These are phyloP conservation scores for Hypoxylon rubiginosum DNA, from an alignment of 2,329 filamentous ascomycete genomes.

Conservation along the genomic window DNA sequence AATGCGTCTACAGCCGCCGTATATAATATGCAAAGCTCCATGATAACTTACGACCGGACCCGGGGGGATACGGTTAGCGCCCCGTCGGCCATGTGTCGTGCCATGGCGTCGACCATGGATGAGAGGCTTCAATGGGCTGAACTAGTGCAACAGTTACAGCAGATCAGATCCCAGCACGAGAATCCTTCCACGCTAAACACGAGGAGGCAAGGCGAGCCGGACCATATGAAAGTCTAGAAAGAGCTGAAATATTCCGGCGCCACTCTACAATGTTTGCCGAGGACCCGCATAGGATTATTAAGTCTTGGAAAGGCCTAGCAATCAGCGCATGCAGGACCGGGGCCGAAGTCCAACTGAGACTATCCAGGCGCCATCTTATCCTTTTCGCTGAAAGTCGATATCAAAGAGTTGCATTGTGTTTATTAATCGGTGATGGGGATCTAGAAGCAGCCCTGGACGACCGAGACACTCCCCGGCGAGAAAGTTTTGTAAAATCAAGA, in stretches of 20 bases:
- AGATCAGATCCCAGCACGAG: slow-evolving; percentile 12
- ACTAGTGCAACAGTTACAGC: slow-evolving; percentile 36
- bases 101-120: slow-evolving; percentile 27
- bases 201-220: not conserved
- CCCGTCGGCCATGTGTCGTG: slow-evolving; percentile 11
- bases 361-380: slow-evolving; percentile 9
- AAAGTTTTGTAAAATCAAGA: not conserved
- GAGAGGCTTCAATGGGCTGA: slow-evolving; percentile 15
- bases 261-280: slow-evolving; percentile 27
- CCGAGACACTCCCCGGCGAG: slow-evolving; percentile 11
- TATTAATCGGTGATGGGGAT: slow-evolving; percentile 22
- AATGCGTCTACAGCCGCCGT: slow-evolving; percentile 13
- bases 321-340: slow-evolving; percentile 12
- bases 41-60: slow-evolving; percentile 35
- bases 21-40: slow-evolving; percentile 28
- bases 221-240: slow-evolving; percentile 13
- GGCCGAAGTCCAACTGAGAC: slow-evolving; percentile 7
- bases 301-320: slow-evolving; percentile 13
- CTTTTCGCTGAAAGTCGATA: slow-evolving; percentile 9
- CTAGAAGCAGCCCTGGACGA: slow-evolving; percentile 9
- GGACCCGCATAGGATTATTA: slow-evolving; percentile 9
- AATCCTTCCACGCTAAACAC: slow-evolving; percentile 1
- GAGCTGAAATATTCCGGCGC: slow-evolving; percentile 5
- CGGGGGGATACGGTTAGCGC: slow-evolving; percentile 24
- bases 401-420: slow-evolving; percentile 8